Conservation (phyloP, 371 early-diverging fungal species). For the Apophysomyces trapeziformis region DNA sequence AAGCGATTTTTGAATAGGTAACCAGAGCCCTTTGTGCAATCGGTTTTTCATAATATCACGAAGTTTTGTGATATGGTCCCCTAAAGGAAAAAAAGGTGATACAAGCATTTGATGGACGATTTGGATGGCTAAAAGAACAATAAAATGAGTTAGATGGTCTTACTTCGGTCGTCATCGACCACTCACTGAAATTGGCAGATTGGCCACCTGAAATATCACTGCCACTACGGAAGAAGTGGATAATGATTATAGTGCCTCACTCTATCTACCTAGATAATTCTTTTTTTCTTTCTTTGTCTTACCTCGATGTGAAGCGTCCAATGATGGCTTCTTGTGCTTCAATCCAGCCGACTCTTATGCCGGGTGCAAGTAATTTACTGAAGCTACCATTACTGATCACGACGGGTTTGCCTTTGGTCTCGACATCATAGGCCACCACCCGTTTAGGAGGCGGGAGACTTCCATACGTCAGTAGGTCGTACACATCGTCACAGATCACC, state of each 20-base stretch:
- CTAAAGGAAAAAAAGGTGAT: constrained; percentile 16
- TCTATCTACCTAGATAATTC: background rate
- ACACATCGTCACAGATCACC: constrained; percentile 69
- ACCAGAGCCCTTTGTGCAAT: constrained; percentile 29
- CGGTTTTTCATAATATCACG: constrained; percentile 23
- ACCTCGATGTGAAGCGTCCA: constrained; percentile 34
- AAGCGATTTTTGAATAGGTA: constrained; percentile 26
- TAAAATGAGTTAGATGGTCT: background rate
- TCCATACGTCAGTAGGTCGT: constrained; percentile 54
- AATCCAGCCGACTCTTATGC: constrained; percentile 43
- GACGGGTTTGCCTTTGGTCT: constrained; percentile 23
- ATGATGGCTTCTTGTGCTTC: constrained; percentile 36
- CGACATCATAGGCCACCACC: constrained; percentile 40
- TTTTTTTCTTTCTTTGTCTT: background rate
- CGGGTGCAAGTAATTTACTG: constrained; percentile 47
- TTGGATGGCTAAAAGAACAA: constrained; percentile 27
- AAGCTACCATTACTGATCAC: constrained; percentile 51
- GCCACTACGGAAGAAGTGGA: constrained; percentile 27
- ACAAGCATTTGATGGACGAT: constrained; percentile 35
- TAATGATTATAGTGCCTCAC: background rate
- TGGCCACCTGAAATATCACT: constrained; percentile 46
- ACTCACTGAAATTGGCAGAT: constrained; percentile 33
- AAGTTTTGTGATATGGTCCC: constrained; percentile 27
- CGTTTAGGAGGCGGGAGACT: constrained; percentile 22
- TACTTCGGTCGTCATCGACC: background rate